Conservation (phyloP, 2,329 filamentous ascomycete genomes). For the Fusarium begoniae region DNA sequence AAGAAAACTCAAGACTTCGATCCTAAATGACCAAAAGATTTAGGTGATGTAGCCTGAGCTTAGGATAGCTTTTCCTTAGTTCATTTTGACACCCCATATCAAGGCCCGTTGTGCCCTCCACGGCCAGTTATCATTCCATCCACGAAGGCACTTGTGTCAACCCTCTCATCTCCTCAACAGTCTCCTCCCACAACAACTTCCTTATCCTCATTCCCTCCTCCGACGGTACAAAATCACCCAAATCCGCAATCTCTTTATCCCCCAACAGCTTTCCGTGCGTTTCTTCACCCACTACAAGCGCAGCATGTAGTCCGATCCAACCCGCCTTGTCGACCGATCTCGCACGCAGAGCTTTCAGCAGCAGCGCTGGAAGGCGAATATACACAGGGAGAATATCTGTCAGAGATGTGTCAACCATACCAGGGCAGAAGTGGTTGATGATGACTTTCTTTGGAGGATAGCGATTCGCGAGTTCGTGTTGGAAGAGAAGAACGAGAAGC, state of each 20-base stretch:
- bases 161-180: not conserved
- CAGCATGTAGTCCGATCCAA: slow-evolving; percentile 32
- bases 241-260: slow-evolving; percentile 5
- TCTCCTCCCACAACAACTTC: slow-evolving; percentile 1
- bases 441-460: not conserved
- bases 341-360: not conserved
- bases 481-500: slow-evolving; percentile 24
- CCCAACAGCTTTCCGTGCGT: slow-evolving; percentile 25
- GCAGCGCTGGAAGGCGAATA: slow-evolving; percentile 5
- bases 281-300: slow-evolving; percentile 12
- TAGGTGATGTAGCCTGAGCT: too few species aligned
- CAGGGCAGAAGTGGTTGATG: not conserved
- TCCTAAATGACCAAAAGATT: too few species aligned
- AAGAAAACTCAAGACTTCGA: too few species aligned
- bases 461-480: slow-evolving; percentile 17
- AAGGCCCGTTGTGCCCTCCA: too few species aligned
- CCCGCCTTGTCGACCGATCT: slow-evolving; percentile 17
- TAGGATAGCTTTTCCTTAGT: too few species aligned
- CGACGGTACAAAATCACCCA: not conserved
- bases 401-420: slow-evolving; percentile 15
- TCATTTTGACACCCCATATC: too few species aligned
- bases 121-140: not conserved
- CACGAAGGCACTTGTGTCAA: not conserved
- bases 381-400: slow-evolving; percentile 16
- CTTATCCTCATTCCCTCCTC: not conserved